Base-by-base conservation (phyloP, 164 flowering plant species). In the Malania oleifera region DNA sequence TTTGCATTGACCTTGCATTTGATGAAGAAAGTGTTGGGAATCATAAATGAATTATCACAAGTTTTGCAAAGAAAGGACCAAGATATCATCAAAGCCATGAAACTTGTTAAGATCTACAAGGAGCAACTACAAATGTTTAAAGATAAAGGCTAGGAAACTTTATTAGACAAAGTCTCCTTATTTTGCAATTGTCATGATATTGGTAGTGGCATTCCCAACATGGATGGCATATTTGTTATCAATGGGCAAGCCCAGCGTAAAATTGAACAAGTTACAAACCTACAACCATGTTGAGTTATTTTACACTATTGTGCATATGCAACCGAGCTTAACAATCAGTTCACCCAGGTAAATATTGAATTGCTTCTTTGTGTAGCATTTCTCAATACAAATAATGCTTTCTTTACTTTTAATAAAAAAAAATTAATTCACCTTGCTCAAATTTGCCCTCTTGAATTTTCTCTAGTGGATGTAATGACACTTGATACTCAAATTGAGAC, bases 1-100 rank as follows among this genome's bases (percentile, higher is more conserved):
- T 67, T 71, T 31, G 45, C 25, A 15, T 67, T 67, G 14, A 44
- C 9, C 39, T 26, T 71, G n/a, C 65, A 58, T 22, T 38, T 71
- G 12, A 62, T 67, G 75, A 62, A 38, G 48, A 49, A 47, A 7
- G 20, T 61, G 5, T 52, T 63, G 37, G 68, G 52, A 23, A 48
- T 69, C 27, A 59, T 61, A 5, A 25, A 51, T 69, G 68, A 64
- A 8, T 49, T 69, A 2, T 66, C 63, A 22, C 25, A 59, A 45
- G 47, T 23, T 44, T 22, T 65, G 47, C 68, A 65, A 39, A 34
- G 48, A 43, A 57, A 46, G 5, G 60, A 57, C 27, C 65, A 64
- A 59, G 68, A 64, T 43, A 57, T 38, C 29, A n/a, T 55, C 0
- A 60, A 64, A 52, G 65, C 57, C 7, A 69, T 69, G 68, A 2